phyloP scores from a whole-genome alignment of 2,329 filamentous ascomycete genomes.

The Graphilbum sp. region DNA sequence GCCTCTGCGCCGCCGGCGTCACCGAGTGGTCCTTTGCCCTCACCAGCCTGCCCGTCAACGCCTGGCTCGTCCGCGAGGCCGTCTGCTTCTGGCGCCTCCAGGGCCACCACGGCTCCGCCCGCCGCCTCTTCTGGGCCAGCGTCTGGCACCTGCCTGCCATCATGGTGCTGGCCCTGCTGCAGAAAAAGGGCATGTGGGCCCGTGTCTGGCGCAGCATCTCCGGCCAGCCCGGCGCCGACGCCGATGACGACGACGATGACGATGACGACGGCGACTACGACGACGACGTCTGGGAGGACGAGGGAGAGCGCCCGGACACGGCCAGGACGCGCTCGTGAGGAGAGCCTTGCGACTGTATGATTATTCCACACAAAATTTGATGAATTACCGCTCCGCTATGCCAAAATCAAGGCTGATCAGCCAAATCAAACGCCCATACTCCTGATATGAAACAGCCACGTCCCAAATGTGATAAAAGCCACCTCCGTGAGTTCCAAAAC shows the following conservation, averaged over 20 bases:
- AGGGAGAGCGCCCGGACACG: neutral
- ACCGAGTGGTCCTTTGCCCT: slow-evolving; percentile 75
- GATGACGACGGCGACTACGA: slow-evolving; percentile 37
- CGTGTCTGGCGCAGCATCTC: slow-evolving; percentile 58
- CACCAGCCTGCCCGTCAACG: slow-evolving; percentile 68
- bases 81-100: slow-evolving; percentile 65
- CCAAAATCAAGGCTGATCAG: neutral
- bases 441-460: neutral
- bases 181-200: slow-evolving; percentile 87
- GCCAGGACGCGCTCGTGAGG: neutral
- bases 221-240: slow-evolving; percentile 39
- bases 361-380: too few relatives aligned
- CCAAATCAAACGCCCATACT: neutral
- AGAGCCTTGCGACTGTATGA: too few relatives aligned
- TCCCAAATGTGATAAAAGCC: too few relatives aligned
- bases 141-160: slow-evolving; percentile 90
- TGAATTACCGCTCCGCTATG: neutral
- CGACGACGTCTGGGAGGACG: slow-evolving; percentile 11
- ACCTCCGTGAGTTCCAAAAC: too few relatives aligned
- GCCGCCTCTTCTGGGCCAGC: slow-evolving; percentile 88
- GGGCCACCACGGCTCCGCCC: slow-evolving; percentile 64
- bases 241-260: slow-evolving; percentile 33
- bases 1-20: slow-evolving; percentile 60
- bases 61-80: slow-evolving; percentile 70
- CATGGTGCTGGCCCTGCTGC: slow-evolving; percentile 74